phyloP scores from a whole-genome alignment of 1,139 yeast genomes.

The Candida dubliniensis region DNA sequence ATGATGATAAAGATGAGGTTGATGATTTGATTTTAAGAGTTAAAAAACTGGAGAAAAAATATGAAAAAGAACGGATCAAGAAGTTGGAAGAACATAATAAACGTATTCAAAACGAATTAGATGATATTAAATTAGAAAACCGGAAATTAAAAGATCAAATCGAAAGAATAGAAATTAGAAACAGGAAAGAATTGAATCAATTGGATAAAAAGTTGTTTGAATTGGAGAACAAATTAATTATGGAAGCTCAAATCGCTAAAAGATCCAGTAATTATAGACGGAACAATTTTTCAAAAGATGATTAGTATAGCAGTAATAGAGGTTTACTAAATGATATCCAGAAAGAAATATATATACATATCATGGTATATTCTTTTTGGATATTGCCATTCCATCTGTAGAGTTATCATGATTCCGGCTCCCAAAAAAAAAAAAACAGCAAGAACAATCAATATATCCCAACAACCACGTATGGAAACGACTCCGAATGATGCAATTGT shows the following conservation, averaged over 20 bases:
- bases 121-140: not conserved
- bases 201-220: not conserved
- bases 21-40: not conserved
- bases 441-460: no score
- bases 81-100: not conserved
- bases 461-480: no score
- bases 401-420: no score
- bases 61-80: not conserved
- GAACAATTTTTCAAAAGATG: no score
- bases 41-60: not conserved
- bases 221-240: not conserved
- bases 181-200: not conserved
- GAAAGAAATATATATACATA: no score
- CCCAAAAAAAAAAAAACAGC: no score
- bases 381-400: no score
- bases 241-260: not conserved
- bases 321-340: no score
- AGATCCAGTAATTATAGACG: no score
- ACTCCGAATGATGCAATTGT: no score
- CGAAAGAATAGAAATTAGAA: not conserved
- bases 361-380: no score
- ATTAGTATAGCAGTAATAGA: no score
- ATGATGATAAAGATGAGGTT: not conserved
- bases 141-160: not conserved
- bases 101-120: not conserved